A percentile compares a stretch with the other conserved stretches of the same genome.
These are phyloP conservation scores for Coemansia sp. DNA, from an alignment of 371 early-diverging fungal species.

Conservation along the genomic window DNA sequence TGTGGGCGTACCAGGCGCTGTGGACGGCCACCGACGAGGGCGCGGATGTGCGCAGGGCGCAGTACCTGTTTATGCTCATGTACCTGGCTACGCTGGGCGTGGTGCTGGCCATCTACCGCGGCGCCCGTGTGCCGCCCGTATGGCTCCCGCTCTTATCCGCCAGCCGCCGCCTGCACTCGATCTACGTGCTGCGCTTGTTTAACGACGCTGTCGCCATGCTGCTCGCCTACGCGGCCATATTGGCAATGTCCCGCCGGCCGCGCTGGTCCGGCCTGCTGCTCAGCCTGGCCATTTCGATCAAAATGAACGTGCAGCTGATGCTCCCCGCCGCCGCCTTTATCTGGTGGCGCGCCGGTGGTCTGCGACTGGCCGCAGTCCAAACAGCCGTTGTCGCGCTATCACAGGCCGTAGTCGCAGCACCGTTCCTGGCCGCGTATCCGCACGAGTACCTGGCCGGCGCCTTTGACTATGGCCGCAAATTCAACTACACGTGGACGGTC, in stretches of 20 bases:
- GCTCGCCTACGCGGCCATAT: slow-evolving; percentile 64
- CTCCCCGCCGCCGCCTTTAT: slow-evolving; percentile 77
- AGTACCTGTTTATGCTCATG: slow-evolving; percentile 76
- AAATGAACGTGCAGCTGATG: slow-evolving; percentile 91
- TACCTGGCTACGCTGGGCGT: slow-evolving; percentile 67
- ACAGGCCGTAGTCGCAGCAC: slow-evolving; percentile 65
- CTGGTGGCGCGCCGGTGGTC: slow-evolving; percentile 38
- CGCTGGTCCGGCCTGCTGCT: slow-evolving; percentile 19
- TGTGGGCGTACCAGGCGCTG: slow-evolving; percentile 78
- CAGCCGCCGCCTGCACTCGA: slow-evolving; percentile 86
- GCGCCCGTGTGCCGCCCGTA: slow-evolving; percentile 64
- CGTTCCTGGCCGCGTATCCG: slow-evolving; percentile 67
- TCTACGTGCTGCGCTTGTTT: slow-evolving; percentile 85
- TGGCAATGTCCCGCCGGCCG: slow-evolving; percentile 57
- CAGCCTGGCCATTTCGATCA: slow-evolving; percentile 81
- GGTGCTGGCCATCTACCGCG: slow-evolving; percentile 67
- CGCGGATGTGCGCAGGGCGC: slow-evolving; percentile 66
- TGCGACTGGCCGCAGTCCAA: slow-evolving; percentile 9
- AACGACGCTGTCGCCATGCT: slow-evolving; percentile 91
- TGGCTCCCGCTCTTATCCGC: slow-evolving; percentile 62
- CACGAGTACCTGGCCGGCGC: slow-evolving; percentile 70
- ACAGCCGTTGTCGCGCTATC: slow-evolving; percentile 1
- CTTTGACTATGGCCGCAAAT: slow-evolving; percentile 84
- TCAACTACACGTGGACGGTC: slow-evolving; percentile 89
- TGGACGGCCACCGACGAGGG: slow-evolving; percentile 73